Evolutionary conservation across 1,284 basidiomycete species (phyloP).

Genomic region (Abortiporus biennis): DNA sequence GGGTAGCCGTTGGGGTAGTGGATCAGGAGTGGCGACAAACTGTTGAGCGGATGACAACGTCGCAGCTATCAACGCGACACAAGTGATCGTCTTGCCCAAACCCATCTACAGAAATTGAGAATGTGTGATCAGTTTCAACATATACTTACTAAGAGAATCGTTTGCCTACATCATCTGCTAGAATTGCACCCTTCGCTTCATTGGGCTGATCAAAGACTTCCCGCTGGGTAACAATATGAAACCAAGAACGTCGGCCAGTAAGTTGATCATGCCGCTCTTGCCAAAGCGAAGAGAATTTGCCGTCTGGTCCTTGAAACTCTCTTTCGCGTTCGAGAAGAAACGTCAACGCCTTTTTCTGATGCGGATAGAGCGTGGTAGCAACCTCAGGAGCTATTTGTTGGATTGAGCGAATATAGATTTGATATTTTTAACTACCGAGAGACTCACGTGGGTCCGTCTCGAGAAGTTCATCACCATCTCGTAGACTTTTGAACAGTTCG

Average conservation of each 20-base stretch:
- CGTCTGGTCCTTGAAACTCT: constrained; percentile 45
- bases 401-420: constrained; percentile 11
- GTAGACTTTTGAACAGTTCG: constrained; percentile 86
- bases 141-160: no score
- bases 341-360: constrained; percentile 97
- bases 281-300: constrained; percentile 74
- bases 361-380: constrained; percentile 88
- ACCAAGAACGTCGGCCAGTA: constrained; percentile 53
- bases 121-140: no score
- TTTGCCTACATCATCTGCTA: constrained; percentile 92
- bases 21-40: constrained; percentile 62
- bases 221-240: constrained; percentile 83
- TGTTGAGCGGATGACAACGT: constrained; percentile 68
- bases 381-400: constrained; percentile 63
- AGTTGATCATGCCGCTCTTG: constrained; percentile 50
- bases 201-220: constrained; percentile 62
- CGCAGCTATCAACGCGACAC: constrained; percentile 86
- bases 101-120: constrained; percentile 70
- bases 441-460: constrained; percentile 80
- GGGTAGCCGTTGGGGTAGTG: no score
- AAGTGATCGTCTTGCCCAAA: constrained; percentile 95
- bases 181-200: constrained; percentile 85
- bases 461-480: constrained; percentile 79
- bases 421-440: constrained; percentile 1
- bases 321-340: constrained; percentile 94